Evolutionary conservation across 2,329 filamentous ascomycete genomes (phyloP).

Genomic region (Emmonsiellopsis sp.): DNA sequence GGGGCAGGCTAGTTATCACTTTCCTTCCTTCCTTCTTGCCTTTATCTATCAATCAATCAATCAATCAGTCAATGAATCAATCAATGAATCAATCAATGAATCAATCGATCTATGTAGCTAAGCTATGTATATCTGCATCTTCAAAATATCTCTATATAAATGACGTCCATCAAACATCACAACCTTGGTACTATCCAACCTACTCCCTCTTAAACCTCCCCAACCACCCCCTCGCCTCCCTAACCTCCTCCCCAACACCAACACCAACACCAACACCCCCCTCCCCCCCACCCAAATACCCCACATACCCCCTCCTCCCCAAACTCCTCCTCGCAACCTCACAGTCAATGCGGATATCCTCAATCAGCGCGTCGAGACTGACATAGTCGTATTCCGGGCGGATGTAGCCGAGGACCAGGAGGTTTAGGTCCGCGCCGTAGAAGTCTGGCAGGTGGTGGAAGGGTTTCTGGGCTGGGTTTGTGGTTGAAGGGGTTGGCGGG

Average conservation of each 20-base stretch:
- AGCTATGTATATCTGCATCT: no score
- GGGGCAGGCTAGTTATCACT: no score
- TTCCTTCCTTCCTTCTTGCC: no score
- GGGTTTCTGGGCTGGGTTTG: background rate
- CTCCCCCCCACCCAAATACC: constrained; percentile 25
- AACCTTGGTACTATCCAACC: background rate
- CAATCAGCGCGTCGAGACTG: constrained; percentile 69
- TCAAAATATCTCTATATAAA: no score
- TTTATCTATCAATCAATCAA: no score
- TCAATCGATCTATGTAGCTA: no score
- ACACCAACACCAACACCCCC: constrained; percentile 10
- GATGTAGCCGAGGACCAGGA: constrained; percentile 79
- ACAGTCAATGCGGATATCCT: constrained; percentile 84
- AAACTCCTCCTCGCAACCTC: constrained; percentile 69
- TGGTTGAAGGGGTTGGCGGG: background rate
- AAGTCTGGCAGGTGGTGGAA: constrained; percentile 56
- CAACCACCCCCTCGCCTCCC: constrained; percentile 26
- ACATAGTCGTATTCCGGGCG: constrained; percentile 84
- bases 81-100: no score
- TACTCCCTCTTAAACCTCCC: constrained; percentile 16
- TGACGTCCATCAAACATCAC: no score
- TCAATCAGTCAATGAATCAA: no score
- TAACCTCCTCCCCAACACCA: constrained; percentile 18
- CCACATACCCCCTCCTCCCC: constrained; percentile 50
- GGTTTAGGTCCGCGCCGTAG: constrained; percentile 69